Evolutionary conservation across 2,329 filamentous ascomycete genomes (phyloP), one percentile per base, ranked within the genome.

Genomic region (Alternaria burnsii): DNA sequence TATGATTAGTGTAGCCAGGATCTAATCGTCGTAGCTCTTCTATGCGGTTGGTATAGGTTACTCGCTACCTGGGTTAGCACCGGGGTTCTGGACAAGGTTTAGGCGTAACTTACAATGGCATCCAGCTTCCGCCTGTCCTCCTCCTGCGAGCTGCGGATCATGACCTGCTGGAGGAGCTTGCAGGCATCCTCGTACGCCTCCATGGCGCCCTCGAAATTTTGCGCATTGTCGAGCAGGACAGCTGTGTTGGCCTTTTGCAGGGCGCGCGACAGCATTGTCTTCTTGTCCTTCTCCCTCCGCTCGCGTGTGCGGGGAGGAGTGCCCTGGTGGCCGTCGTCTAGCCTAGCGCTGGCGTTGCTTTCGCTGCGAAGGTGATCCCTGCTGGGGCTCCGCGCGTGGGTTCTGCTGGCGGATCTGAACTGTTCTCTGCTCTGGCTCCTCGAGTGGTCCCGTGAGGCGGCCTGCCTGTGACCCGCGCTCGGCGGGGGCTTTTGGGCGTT

Each of bases 241-340:
- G 95, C 95, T 12, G 92, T 94, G 74, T 99, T 97, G 51, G 95
- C 95, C 80, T 97, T 97, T 76, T 97, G 91, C 55, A 99, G 82
- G 0, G 95, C 95, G 70, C 91, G 92, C n/a, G 94, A 97, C 36
- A 99, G 85, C 94, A 98, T 98, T 11, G 90, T 91, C 82, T 97
- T 98, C 77, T 98, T 84, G 69, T 84, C 83, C 68, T 79, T 82
- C 60, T 84, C 83, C 52, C 79, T 74, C 61, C 77, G 76, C 64
- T 83, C 82, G 50, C 78, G 75, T 7, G 75, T 76, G 62, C 78
- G 76, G 58, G 77, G 77, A 58, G 72, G 72, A 24, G 75, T 74
- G 58, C 71, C 71, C 53, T 72, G 70, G 52, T 67, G 58, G 55
- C 57, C 52, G 67, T 78, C 75, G 70, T 78, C 75, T 56, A 75